phyloP scores from a whole-genome alignment of 805 yeast genomes.

The Danielozyma ontarioensis region DNA sequence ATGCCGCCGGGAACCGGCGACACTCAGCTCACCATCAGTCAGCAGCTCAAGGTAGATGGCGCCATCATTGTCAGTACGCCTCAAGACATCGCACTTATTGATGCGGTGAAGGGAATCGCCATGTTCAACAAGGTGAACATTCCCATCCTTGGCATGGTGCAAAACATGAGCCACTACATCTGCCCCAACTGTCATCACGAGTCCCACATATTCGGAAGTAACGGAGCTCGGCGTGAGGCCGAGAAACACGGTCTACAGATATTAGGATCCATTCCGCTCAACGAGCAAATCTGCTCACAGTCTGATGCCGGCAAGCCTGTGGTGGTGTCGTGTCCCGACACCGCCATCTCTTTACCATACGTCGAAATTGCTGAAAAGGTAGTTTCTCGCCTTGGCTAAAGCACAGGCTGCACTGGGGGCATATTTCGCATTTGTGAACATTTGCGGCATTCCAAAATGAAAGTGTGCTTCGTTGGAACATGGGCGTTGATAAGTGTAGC shows the following conservation, averaged over 20 bases:
- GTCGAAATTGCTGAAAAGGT: constrained; percentile 41
- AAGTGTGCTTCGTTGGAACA: neutral
- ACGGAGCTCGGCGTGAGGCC: constrained; percentile 53
- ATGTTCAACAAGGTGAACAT: constrained; percentile 70
- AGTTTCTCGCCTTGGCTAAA: constrained; percentile 8
- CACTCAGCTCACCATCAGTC: constrained; percentile 77
- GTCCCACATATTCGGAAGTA: constrained; percentile 68
- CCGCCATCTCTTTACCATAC: constrained; percentile 39
- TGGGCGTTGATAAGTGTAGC: neutral
- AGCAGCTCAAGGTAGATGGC: constrained; percentile 70
- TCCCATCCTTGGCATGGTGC: constrained; percentile 73
- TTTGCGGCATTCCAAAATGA: constrained; percentile 1
- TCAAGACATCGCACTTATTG: constrained; percentile 77
- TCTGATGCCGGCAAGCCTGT: constrained; percentile 67
- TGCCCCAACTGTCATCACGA: constrained; percentile 77
- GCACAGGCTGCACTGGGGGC: neutral
- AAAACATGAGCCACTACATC: constrained; percentile 73
- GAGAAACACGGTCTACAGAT: constrained; percentile 42
- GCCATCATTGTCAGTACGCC: constrained; percentile 83
- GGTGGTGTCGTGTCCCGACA: constrained; percentile 38
- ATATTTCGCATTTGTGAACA: neutral
- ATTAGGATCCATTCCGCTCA: constrained; percentile 65
- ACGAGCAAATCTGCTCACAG: constrained; percentile 50
- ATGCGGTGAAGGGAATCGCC: constrained; percentile 73
- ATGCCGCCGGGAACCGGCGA: constrained; percentile 95